phyloP scores from a whole-genome alignment of 805 yeast genomes.

The Zygoascus bituminiphila region DNA sequence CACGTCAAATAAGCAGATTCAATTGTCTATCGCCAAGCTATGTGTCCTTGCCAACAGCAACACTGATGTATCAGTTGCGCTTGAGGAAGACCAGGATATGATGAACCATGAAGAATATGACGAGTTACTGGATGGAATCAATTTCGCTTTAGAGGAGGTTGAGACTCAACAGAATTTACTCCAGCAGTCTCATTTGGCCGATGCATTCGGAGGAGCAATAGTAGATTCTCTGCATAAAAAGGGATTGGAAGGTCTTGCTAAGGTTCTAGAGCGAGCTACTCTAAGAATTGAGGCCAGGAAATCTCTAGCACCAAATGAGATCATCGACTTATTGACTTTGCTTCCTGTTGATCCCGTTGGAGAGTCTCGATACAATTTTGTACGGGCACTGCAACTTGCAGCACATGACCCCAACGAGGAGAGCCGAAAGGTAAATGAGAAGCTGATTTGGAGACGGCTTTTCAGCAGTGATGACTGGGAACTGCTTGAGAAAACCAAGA shows the following conservation, averaged over 20 bases:
- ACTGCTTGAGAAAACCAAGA: constrained; percentile 30
- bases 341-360: constrained; percentile 22
- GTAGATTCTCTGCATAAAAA: not conserved
- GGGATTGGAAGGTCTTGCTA: constrained; percentile 21
- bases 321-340: constrained; percentile 46
- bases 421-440: constrained; percentile 28
- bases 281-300: constrained; percentile 31
- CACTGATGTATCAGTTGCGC: not conserved
- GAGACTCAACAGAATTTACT: constrained; percentile 39
- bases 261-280: constrained; percentile 23
- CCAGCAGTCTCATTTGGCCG: constrained; percentile 4
- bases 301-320: constrained; percentile 36
- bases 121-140: constrained; percentile 37
- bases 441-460: constrained; percentile 52
- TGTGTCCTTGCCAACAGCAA: constrained; percentile 40
- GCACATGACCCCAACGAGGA: constrained; percentile 23
- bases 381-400: constrained; percentile 44
- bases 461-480: constrained; percentile 45
- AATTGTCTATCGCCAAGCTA: constrained; percentile 65
- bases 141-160: constrained; percentile 40
- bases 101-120: constrained; percentile 6
- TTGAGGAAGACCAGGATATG: constrained; percentile 3
- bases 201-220: not conserved
- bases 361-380: constrained; percentile 27
- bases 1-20: constrained; percentile 42